A percentile compares a stretch with the other conserved stretches of the same genome.
Conservation (phyloP, 202 grass and related monocot genomes). For the Cymbopogon flexuosus region DNA sequence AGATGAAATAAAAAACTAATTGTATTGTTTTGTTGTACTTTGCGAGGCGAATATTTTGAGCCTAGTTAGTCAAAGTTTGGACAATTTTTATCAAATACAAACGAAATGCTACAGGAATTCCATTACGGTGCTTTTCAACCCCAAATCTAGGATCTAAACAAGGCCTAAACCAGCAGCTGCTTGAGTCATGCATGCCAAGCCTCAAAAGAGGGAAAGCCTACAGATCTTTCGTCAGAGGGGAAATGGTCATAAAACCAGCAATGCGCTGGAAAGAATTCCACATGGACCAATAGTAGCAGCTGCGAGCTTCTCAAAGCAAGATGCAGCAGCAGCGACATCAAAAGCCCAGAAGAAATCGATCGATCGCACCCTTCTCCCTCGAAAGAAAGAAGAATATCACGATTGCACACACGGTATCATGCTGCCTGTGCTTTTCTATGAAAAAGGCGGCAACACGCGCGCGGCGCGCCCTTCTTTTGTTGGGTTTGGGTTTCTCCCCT, state of each 20-base stretch:
- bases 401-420: conserved; percentile 12
- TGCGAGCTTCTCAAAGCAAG: not conserved
- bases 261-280: not conserved
- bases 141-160: no score
- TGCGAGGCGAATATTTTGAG: no score
- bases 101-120: no score
- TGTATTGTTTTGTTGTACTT: no score
- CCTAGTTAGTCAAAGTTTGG: no score
- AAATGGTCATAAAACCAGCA: not conserved
- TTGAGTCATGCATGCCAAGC: no score
- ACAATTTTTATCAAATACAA: no score
- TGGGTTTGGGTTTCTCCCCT: not conserved
- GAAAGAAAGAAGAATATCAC: conserved; percentile 36
- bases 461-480: conserved; percentile 8
- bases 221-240: not conserved
- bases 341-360: conserved; percentile 19
- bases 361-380: not conserved
- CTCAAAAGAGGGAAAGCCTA: not conserved
- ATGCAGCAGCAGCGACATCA: not conserved
- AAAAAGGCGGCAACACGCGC: conserved; percentile 24
- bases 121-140: no score
- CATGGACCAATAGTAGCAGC: not conserved
- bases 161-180: no score
- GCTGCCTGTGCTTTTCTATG: conserved; percentile 22
- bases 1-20: no score